These are phyloP conservation scores for Penicillium ucsense DNA, from an alignment of 495 filamentous ascomycete genomes.

Conservation along the genomic window DNA sequence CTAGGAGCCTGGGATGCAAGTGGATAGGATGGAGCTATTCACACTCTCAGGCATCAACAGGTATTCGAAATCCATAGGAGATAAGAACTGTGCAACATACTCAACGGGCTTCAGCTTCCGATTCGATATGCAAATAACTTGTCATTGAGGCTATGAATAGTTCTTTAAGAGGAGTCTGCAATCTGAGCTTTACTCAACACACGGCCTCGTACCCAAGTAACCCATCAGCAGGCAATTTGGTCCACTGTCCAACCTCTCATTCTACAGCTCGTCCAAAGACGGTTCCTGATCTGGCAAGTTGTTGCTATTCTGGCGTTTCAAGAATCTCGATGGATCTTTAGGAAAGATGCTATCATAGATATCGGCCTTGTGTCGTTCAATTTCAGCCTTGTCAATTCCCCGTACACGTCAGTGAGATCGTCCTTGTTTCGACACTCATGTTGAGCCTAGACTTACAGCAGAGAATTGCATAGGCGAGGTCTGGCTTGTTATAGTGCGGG, in stretches of 20 bases:
- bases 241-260: neutral
- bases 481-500: neutral
- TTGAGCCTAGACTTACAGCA: neutral
- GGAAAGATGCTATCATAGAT: conserved; percentile 11
- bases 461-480: neutral
- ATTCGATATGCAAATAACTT: too few relatives aligned
- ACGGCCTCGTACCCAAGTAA: neutral
- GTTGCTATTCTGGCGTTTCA: neutral
- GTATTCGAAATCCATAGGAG: too few relatives aligned
- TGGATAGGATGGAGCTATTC: too few relatives aligned
- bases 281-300: conserved; percentile 6
- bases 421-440: too few relatives aligned
- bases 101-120: too few relatives aligned
- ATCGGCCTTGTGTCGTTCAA: conserved; percentile 7
- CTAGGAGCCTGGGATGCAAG: too few relatives aligned
- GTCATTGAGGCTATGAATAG: too few relatives aligned
- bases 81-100: too few relatives aligned
- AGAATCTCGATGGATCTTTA: neutral
- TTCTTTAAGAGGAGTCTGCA: too few relatives aligned
- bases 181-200: too few relatives aligned
- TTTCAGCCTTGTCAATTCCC: conserved; percentile 4
- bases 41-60: too few relatives aligned
- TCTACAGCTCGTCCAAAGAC: conserved; percentile 8
- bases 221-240: neutral
- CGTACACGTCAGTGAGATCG: neutral